These are phyloP conservation scores for Calonectria pseudoreteaudii DNA, from an alignment of 2,329 filamentous ascomycete genomes.

Conservation along the genomic window DNA sequence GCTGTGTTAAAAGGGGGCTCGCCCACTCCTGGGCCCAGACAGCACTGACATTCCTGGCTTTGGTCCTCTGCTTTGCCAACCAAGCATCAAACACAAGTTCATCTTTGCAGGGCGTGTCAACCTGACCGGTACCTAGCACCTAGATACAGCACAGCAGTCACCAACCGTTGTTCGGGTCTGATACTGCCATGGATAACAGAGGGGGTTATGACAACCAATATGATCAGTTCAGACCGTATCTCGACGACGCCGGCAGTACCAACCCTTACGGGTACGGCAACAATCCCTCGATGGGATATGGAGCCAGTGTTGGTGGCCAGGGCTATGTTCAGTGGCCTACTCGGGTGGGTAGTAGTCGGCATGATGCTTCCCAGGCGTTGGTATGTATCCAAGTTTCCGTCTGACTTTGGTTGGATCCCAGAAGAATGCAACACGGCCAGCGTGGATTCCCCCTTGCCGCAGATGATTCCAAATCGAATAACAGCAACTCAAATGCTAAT, in stretches of 20 bases:
- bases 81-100: neutral
- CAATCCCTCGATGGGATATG: neutral
- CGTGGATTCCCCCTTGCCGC: neutral
- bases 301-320: neutral
- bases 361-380: neutral
- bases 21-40: neutral
- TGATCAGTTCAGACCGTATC: neutral
- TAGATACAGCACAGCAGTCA: neutral
- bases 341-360: neutral
- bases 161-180: too few species aligned
- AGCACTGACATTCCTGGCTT: neutral
- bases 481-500: neutral
- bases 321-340: neutral
- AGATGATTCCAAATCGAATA: neutral
- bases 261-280: neutral
- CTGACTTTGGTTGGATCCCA: neutral
- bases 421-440: neutral
- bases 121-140: neutral
- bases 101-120: too few species aligned
- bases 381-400: neutral
- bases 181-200: neutral
- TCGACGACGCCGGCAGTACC: neutral
- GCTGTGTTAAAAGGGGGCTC: too few species aligned
- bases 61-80: neutral
- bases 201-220: neutral